A percentile compares a stretch with the other conserved stretches of the same genome.
Evolutionary conservation across 2,329 filamentous ascomycete species (phyloP).

Genomic region (Beauveria sp.): DNA sequence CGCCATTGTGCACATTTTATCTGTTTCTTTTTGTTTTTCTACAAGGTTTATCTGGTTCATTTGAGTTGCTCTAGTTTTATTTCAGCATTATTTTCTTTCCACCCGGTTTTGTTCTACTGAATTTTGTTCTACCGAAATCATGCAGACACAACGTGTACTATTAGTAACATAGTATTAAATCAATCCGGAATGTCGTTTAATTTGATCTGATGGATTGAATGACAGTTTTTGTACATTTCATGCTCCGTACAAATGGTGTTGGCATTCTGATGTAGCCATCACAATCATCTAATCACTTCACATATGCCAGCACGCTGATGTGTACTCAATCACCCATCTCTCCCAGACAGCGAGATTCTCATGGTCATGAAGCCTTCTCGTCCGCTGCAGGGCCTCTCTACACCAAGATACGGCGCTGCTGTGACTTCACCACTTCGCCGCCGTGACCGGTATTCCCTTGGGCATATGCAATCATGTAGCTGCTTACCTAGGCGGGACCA

Average conservation of each 20-base stretch:
- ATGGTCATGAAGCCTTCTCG: background rate
- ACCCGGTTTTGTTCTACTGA: background rate
- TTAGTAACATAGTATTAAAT: background rate
- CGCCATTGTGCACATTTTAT: background rate
- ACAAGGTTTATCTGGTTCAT: background rate
- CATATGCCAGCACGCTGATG: too few relatives aligned
- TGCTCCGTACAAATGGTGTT: background rate
- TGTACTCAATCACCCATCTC: background rate
- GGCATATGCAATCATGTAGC: constrained; percentile 9
- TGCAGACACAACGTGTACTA: background rate
- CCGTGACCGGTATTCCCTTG: constrained; percentile 15
- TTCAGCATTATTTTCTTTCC: too few relatives aligned
- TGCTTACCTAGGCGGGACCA: background rate
- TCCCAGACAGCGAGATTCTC: background rate
- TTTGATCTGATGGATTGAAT: background rate
- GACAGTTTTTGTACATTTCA: background rate
- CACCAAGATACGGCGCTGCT: background rate
- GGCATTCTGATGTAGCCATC: too few relatives aligned
- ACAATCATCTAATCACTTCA: too few relatives aligned
- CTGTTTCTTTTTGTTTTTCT: background rate
- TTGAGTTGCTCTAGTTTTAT: background rate
- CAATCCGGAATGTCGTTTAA: background rate
- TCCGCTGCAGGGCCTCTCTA: constrained; percentile 1
- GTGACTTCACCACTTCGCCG: background rate
- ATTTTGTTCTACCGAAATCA: background rate